Evolutionary conservation across 2,329 filamentous ascomycete species (phyloP).

Genomic region (Diatrype stigma): DNA sequence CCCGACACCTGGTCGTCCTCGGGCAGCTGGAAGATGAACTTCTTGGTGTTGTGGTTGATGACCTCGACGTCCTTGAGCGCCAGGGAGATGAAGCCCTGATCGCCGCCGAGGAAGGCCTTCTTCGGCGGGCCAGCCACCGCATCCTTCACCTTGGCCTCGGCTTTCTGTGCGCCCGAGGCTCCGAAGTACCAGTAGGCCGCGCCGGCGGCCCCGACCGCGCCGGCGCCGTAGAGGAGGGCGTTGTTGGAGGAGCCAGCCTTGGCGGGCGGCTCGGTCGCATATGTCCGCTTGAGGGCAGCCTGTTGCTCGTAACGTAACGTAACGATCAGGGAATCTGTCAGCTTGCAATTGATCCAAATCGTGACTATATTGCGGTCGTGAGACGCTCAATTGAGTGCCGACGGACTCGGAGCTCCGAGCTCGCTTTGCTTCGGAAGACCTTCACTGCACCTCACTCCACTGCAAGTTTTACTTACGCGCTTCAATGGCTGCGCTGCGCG

Average conservation of each 20-base stretch:
- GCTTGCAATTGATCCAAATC: conserved; percentile 3
- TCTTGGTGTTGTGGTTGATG: conserved; percentile 94
- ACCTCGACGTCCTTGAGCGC: conserved; percentile 73
- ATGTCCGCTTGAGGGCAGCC: conserved; percentile 37
- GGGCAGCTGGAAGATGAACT: conserved; percentile 80
- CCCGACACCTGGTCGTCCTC: conserved; percentile 82
- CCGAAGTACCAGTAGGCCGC: conserved; percentile 54
- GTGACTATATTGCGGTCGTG: not conserved
- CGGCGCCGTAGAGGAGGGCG: conserved; percentile 56
- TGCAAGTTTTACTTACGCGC: conserved; percentile 48
- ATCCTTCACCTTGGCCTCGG: conserved; percentile 49
- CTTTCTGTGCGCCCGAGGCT: conserved; percentile 50
- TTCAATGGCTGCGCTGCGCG: conserved; percentile 51
- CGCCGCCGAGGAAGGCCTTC: conserved; percentile 70
- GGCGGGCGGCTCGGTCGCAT: conserved; percentile 59
- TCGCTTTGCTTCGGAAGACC: conserved; percentile 5
- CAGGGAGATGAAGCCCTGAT: conserved; percentile 83
- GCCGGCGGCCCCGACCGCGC: conserved; percentile 55
- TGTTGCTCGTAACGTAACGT: conserved; percentile 4
- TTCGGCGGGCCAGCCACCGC: conserved; percentile 38
- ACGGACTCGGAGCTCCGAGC: conserved; percentile 10
- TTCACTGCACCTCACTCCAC: too few relatives aligned
- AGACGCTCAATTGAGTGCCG: too few relatives aligned
- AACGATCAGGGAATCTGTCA: conserved; percentile 11
- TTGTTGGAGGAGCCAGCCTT: conserved; percentile 50